Evolutionary conservation across 2,329 filamentous ascomycete genomes (phyloP).

Genomic region (Fusarium sp.): DNA sequence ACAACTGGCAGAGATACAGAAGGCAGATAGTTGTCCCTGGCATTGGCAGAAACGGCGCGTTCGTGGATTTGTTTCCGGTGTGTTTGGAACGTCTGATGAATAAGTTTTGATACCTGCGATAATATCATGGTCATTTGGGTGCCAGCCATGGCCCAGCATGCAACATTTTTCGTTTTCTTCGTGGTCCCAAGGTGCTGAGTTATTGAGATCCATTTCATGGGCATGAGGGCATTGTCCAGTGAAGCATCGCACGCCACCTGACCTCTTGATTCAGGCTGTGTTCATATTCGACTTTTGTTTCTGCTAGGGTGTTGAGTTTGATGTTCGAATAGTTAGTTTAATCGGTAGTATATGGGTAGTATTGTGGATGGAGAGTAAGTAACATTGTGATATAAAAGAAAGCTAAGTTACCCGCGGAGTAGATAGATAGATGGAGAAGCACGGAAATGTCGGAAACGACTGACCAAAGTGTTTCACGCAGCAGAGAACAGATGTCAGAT

Average conservation of each 20-base stretch:
- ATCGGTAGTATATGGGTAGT: neutral
- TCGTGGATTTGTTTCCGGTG: conserved; percentile 23
- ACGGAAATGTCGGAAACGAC: neutral
- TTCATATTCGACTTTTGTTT: neutral
- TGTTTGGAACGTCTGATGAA: conserved; percentile 35
- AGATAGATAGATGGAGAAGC: neutral
- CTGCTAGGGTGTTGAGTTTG: neutral
- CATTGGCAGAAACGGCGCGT: conserved; percentile 24
- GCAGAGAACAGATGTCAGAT: conserved; percentile 18
- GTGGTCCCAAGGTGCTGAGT: neutral
- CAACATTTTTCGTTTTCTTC: neutral
- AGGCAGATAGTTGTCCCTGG: conserved; percentile 8
- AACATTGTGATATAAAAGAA: neutral
- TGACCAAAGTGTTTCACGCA: neutral
- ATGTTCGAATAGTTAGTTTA: neutral
- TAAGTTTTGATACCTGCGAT: conserved; percentile 43
- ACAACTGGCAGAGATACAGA: conserved; percentile 18
- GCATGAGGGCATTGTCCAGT: neutral
- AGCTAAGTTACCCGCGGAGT: neutral
- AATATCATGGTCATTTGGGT: conserved; percentile 36
- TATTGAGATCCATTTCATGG: neutral
- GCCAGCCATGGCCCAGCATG: neutral
- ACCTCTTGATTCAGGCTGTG: neutral
- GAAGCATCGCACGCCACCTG: neutral
- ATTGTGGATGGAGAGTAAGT: neutral